Percentiles rank a stretch among this genome's conserved stretches.
Evolutionary conservation across 106 monocot genomes (phyloP).

Genomic region (Acanthochlamys bracteata): DNA sequence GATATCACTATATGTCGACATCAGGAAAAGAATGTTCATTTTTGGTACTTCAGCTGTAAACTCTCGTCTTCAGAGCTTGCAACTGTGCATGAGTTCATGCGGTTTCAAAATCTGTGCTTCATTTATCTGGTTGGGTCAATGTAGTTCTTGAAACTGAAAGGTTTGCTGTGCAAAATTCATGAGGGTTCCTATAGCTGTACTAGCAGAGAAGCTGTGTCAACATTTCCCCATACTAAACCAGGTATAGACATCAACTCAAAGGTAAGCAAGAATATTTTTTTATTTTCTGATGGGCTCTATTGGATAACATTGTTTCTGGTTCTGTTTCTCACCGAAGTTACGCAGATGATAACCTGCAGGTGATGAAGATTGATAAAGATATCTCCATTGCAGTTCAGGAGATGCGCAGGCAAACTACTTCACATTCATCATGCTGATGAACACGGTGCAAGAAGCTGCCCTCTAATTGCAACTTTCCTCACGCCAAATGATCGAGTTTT

Average conservation of each 20-base stretch:
- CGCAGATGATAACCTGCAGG: not conserved
- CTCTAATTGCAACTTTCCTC: constrained; percentile 2
- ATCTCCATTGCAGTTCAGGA: not conserved
- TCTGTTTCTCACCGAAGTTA: not conserved
- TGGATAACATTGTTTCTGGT: not conserved
- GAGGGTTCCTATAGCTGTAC: constrained; percentile 5
- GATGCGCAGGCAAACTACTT: constrained; percentile 8
- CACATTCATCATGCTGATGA: constrained; percentile 7
- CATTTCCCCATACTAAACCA: not conserved
- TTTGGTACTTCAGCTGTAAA: too few species aligned
- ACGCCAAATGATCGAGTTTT: constrained; percentile 3
- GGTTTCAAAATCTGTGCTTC: too few species aligned
- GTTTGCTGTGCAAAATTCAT: not conserved
- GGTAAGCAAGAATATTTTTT: too few species aligned
- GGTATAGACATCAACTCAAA: not conserved
- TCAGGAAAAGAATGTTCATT: too few species aligned
- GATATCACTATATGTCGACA: too few species aligned
- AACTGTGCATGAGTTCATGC: too few species aligned
- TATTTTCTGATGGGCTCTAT: not conserved
- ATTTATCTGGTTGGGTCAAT: too few species aligned
- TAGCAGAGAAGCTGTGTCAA: constrained; percentile 8
- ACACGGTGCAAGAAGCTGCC: constrained; percentile 3
- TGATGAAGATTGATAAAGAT: not conserved
- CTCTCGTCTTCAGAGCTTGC: too few species aligned
- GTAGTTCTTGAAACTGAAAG: not conserved